Base-by-base conservation (phyloP, 2,329 filamentous ascomycete genomes). In the Exophiala phaeomuriformis region DNA sequence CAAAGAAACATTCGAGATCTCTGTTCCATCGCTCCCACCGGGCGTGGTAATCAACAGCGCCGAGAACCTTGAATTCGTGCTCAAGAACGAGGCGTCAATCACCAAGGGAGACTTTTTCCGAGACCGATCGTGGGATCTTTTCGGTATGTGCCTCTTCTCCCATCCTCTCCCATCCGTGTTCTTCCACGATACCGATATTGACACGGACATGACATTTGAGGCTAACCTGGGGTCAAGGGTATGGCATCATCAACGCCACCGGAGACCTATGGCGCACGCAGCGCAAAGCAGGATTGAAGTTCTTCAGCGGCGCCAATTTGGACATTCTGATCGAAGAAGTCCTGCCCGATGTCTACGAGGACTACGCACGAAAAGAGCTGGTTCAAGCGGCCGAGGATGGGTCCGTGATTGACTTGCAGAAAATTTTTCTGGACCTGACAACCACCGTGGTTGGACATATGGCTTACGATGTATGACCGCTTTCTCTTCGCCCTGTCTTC, bases 171-270 rank as follows among this genome's bases (percentile, higher is more conserved):
- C 19, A 19, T 19, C 19, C 19, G 2, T 19, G 2, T 19, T 2
- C 19, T 2, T 19, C 2, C 19, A 19, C 19, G 19, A 40, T 8
- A 40, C 29, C 31, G 29, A 30, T 5, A 4, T 31, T 31, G 12
- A 48, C 39, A n/a, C n/a, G n/a, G n/a, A n/a, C n/a, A n/a, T n/a
- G n/a, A n/a, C n/a, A n/a, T n/a, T n/a, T n/a, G n/a, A n/a, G n/a
- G n/a, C n/a, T 45, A n/a, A 35, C 28, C 27, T 31, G 12, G 32
- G n/a, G n/a, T n/a, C n/a, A 3, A 77, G 75, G 80, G 1, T 74
- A 81, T 59, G 82, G 82, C 29, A 85, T 85, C 60, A 83, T 85
- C 67, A 85, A 85, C 60, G 77, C 77, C 29, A 82, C 84, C 56
- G 82, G 82, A 39, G 78, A 82, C 27, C 64, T 81, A 28, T 85